A percentile compares a stretch with the other conserved stretches of the same genome.
phyloP scores from a whole-genome alignment of 2,329 filamentous ascomycete species.

The Emmonsia crescens region DNA sequence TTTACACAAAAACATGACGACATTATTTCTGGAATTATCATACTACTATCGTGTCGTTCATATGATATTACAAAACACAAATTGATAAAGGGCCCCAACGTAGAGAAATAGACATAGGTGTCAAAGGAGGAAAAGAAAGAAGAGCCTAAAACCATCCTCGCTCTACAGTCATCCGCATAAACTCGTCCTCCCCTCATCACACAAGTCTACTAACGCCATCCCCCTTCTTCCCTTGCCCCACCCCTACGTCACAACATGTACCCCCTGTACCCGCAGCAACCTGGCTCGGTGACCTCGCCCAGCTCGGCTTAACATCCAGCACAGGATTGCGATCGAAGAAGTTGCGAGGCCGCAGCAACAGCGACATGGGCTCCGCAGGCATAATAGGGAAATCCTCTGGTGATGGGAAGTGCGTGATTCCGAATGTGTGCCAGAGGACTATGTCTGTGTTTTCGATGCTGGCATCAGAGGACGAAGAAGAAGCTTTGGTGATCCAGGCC shows the following conservation, averaged over 20 bases:
- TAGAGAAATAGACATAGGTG: neutral
- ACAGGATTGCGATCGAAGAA: constrained; percentile 74
- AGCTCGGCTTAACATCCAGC: constrained; percentile 70
- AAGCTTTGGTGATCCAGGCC: constrained; percentile 57
- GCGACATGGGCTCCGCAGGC: constrained; percentile 74
- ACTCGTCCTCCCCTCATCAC: neutral
- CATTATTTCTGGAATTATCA: neutral
- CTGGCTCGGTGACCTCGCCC: constrained; percentile 61
- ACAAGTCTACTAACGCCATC: constrained; percentile 31
- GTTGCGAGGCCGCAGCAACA: constrained; percentile 67
- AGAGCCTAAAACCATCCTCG: neutral
- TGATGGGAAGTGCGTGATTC: constrained; percentile 76
- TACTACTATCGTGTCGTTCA: neutral
- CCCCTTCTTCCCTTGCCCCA: constrained; percentile 21
- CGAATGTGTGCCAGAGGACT: constrained; percentile 91
- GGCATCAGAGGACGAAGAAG: constrained; percentile 50
- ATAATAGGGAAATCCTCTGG: constrained; percentile 91
- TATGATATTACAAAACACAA: neutral
- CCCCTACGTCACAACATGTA: constrained; percentile 19
- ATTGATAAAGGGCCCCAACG: neutral
- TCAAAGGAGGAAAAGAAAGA: neutral
- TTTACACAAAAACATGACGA: neutral
- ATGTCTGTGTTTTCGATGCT: constrained; percentile 73
- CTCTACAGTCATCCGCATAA: neutral
- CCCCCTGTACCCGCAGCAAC: constrained; percentile 35